These are phyloP conservation scores for Chlorella vulgaris DNA, from an alignment of 139 green algal genomes.

Conservation along the genomic window DNA sequence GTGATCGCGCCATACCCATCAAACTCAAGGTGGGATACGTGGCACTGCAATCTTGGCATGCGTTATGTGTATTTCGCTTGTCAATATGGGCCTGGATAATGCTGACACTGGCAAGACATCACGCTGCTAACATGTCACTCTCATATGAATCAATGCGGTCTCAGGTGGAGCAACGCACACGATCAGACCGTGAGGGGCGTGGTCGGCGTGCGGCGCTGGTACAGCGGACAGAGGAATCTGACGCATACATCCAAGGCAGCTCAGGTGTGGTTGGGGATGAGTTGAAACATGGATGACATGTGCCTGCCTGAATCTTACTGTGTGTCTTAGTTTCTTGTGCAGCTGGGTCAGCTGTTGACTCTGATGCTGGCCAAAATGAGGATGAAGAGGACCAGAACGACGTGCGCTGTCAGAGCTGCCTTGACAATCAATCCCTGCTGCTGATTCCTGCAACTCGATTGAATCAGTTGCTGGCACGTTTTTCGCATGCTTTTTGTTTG, in stretches of 20 bases:
- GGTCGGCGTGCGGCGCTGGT: constrained; percentile 6
- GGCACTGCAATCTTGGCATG: no score
- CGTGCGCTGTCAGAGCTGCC: background rate
- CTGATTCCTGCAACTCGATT: no score
- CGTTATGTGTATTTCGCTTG: no score
- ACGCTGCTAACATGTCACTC: no score
- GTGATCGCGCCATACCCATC: constrained; percentile 68
- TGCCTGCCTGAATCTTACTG: no score
- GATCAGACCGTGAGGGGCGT: constrained; percentile 54
- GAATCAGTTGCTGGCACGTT: no score
- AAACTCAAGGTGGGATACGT: constrained; percentile 58
- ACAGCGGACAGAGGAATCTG: constrained; percentile 37
- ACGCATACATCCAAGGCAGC: constrained; percentile 9
- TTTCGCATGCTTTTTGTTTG: no score
- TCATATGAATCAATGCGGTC: no score
- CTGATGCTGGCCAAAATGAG: constrained; percentile 42
- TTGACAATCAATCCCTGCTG: background rate
- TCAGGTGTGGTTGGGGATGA: constrained; percentile 30
- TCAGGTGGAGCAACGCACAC: constrained; percentile 36
- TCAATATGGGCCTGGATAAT: no score
- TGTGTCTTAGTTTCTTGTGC: background rate
- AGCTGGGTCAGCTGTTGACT: constrained; percentile 16
- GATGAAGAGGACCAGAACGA: constrained; percentile 46
- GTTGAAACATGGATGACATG: no score
- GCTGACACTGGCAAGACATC: no score